Base-by-base conservation (phyloP, 2,329 filamentous ascomycete species). In the Pseudogymnoascus sp. region DNA sequence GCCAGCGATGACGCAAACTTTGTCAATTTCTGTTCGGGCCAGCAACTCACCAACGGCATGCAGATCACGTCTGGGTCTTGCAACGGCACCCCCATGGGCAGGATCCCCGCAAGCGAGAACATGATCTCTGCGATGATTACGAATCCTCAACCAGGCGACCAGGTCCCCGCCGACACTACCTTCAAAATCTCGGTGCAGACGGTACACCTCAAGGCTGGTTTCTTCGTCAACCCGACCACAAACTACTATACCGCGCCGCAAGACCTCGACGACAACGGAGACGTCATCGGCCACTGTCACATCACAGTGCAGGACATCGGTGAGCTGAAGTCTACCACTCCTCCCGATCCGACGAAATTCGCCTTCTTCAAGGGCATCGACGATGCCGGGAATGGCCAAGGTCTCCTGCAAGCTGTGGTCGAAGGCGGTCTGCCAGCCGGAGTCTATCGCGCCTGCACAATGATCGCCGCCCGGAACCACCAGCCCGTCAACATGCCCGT, bases 21-120 rank as follows among this genome's bases (percentile, higher is more conserved):
- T 72, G 84, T 85, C 77, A 84, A 84, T 75, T 81, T 84, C 73
- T 86, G 83, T 70, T 70, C 74, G 5, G 81, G 81, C 65, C 78
- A 81, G 71, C 79, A 76, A 2, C 69, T 81, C 63, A 85, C 82
- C 65, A 84, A 85, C 66, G 83, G 82, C 65, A 73, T 75, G 5
- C 82, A 85, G 67, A 72, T 76, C 65, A 72, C 74, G 40, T 70
- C 65, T 0, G 81, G 81, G 8, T 84, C 82, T 50, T 85, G 83
- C 73, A 85, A 84, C 70, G 79, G 80, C 64, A 80, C 84, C 63
- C 80, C 35, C 35, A 37, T 37, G 81, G 82, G 82, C 65, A 77
- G 81, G 53, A 80, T 85, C 63, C 82, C 82, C n/a, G n/a, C n/a
- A n/a, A 74, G n/a, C n/a, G 68, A 68, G 63, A 78, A 80, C 66